Base-by-base conservation (phyloP, 2,329 filamentous ascomycete genomes). In the Cladophialophora exuberans region DNA sequence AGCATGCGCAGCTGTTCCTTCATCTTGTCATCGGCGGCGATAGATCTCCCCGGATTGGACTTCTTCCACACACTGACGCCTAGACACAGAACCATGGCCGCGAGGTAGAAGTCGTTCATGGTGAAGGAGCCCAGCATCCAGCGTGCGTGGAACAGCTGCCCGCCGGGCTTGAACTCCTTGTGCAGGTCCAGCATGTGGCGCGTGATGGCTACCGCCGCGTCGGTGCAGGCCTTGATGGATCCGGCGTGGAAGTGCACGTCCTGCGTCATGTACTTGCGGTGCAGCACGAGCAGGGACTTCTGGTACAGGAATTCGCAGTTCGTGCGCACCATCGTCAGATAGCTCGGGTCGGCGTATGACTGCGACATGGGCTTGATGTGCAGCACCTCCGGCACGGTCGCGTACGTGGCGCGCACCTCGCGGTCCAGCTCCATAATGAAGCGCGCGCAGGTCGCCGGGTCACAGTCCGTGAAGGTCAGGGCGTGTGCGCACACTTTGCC, bases 51-150 rank as follows among this genome's bases (percentile, higher is more conserved):
- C 2, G 57, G 57, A 28, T 62, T 48, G 10, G 45, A 33, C 26
- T 57, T 60, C 48, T 52, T 57, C 56, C 57, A 62, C 28, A 53
- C 55, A 9, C 48, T 54, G 18, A 71, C 33, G 4, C 68, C 68
- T 30, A 86, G 69, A 57, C 81, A 85, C 3, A 87, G 64, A 11
- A 86, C 76, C 76, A 84, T 83, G 51, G 80, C 78, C 0, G 83
- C 83, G 2, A 86, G 74, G 47, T 87, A 70, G 46, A 83, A 86
- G 64, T 87, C 83, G 46, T 85, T 82, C 47, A 82, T 76, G 9
- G 79, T 77, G 3, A 86, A 69, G 0, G 80, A 80, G 2, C 78
- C 79, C 17, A 84, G 66, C 61, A 85, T 84, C 79, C 82, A 85
- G 4, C 76, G 75, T 31, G 80, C 76, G 25, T 74, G 71, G 57